Evolutionary conservation across 495 filamentous ascomycete species (phyloP).

Genomic region (Aspergillus ellipticus): DNA sequence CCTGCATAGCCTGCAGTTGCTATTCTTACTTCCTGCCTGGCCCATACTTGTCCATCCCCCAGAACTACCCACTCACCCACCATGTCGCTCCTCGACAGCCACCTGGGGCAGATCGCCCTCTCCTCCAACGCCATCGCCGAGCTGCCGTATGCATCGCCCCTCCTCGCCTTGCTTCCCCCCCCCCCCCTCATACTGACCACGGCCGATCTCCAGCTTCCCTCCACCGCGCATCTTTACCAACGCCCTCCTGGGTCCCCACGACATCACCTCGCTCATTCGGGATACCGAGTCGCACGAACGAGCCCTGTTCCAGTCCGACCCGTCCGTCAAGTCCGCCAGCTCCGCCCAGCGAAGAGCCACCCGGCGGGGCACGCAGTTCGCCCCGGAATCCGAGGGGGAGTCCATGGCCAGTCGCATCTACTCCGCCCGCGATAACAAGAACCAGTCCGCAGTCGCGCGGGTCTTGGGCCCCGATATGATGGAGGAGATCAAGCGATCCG

Average conservation of each 20-base stretch:
- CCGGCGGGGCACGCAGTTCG: constrained; percentile 46
- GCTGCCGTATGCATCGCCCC: constrained; percentile 60
- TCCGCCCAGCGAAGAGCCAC: constrained; percentile 39
- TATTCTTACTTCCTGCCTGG: neutral
- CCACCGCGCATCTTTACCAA: constrained; percentile 95
- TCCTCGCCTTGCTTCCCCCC: neutral
- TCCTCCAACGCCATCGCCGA: constrained; percentile 80
- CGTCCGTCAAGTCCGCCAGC: constrained; percentile 45
- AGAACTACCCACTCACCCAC: neutral
- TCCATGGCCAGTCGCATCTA: constrained; percentile 50
- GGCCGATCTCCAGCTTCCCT: constrained; percentile 61
- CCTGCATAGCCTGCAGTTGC: neutral
- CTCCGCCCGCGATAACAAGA: constrained; percentile 54
- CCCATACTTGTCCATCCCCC: neutral
- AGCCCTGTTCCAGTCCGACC: constrained; percentile 87
- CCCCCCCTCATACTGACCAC: neutral
- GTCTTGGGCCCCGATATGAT: constrained; percentile 86
- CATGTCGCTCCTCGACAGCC: constrained; percentile 75
- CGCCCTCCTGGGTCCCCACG: constrained; percentile 77
- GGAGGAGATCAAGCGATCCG: constrained; percentile 66
- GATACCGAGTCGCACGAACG: constrained; percentile 95
- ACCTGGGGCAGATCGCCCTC: constrained; percentile 86
- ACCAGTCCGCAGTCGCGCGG: constrained; percentile 83
- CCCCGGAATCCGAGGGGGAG: constrained; percentile 36
- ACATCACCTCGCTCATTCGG: constrained; percentile 91